phyloP scores from a whole-genome alignment of 208 protist species.

The Trichomonas tenax region DNA sequence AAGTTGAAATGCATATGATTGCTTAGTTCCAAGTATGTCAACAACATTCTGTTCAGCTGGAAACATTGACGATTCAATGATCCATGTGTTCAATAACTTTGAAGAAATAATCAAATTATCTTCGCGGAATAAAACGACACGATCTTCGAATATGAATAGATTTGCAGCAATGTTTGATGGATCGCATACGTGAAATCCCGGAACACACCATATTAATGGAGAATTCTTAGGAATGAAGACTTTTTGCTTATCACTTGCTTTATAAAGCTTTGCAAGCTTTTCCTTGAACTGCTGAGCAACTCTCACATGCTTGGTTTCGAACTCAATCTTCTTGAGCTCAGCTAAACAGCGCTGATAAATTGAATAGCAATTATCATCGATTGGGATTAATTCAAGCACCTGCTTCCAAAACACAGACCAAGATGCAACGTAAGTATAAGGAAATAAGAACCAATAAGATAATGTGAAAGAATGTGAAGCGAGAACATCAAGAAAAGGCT shows the following conservation, averaged over 20 bases:
- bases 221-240: neutral
- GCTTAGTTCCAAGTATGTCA: neutral
- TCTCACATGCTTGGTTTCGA: neutral
- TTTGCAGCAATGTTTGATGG: neutral
- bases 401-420: neutral
- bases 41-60: neutral
- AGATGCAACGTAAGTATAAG: neutral
- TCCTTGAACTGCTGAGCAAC: neutral
- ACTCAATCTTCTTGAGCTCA: neutral
- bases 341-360: neutral
- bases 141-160: neutral
- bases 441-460: neutral
- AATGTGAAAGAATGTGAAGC: neutral
- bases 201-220: neutral
- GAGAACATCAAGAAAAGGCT: neutral
- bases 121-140: neutral
- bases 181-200: neutral
- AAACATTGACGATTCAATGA: neutral
- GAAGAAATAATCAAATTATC: neutral
- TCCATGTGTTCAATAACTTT: neutral
- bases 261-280: neutral
- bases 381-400: neutral
- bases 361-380: neutral
- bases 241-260: neutral
- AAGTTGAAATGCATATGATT: neutral